Conservation (phyloP, 1,284 basidiomycete species). For the Pterulicium gracile region DNA sequence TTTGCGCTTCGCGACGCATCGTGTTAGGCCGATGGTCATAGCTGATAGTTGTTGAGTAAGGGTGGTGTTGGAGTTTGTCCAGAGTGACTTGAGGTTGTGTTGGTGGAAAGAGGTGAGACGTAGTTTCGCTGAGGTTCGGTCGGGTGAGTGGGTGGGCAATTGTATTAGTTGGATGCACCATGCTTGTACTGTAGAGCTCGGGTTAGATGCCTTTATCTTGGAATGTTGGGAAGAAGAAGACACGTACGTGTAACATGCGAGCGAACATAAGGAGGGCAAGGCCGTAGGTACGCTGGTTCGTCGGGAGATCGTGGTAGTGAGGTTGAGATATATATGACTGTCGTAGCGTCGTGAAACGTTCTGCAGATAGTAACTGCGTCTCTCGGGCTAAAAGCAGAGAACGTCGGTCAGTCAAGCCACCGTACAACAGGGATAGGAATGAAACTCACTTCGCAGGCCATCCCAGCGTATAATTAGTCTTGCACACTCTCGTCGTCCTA, state of each 20-base stretch:
- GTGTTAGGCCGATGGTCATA: conserved; percentile 72
- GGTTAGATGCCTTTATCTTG: conserved; percentile 10
- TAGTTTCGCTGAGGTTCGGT: conserved; percentile 21
- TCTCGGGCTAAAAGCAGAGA: conserved; percentile 50
- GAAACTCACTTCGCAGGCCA: conserved; percentile 88
- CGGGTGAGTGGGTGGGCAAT: conserved; percentile 7
- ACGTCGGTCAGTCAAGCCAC: conserved; percentile 12
- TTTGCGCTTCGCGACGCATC: conserved; percentile 66
- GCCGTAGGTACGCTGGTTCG: conserved; percentile 88
- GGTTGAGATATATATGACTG: conserved; percentile 87
- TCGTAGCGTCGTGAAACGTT: conserved; percentile 70
- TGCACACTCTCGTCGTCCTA: conserved; percentile 73
- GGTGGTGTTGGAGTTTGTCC: conserved; percentile 58
- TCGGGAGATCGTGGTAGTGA: conserved; percentile 90
- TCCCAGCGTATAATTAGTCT: conserved; percentile 86
- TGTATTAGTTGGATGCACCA: conserved; percentile 80
- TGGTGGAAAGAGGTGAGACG: conserved; percentile 92
- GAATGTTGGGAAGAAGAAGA: conserved; percentile 6
- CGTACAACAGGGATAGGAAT: conserved; percentile 6
- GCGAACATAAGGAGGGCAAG: conserved; percentile 90
- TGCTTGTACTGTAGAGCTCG: conserved; percentile 57
- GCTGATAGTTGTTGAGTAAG: conserved; percentile 68
- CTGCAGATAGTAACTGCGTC: conserved; percentile 91
- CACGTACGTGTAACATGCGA: conserved; percentile 74
- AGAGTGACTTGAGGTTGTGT: conserved; percentile 86